Base-by-base conservation (phyloP, 495 filamentous ascomycete genomes). In the Podospora australis region DNA sequence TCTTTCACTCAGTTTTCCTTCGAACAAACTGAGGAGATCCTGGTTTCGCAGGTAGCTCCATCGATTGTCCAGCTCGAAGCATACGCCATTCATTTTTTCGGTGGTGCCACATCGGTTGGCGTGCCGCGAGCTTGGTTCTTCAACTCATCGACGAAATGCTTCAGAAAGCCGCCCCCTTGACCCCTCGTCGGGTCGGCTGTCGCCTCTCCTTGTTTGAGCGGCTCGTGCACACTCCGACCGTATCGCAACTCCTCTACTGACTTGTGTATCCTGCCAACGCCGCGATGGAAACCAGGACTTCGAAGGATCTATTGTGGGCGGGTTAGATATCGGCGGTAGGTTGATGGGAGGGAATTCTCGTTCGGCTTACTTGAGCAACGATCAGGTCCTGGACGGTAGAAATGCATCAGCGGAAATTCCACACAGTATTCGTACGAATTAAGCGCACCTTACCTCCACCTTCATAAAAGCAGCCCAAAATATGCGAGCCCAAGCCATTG, bases 161-260 rank as follows among this genome's bases (percentile, higher is more conserved):
- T 59, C 7, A 71, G 21, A 42, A 71, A 71, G 6, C 39, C 39
- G 6, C 42, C 46, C 2, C 26, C 19, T 13, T 46, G 23, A n/a
- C n/a, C 26, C 30, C 46, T 48, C 4, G 34, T 13, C 38, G 19
- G 22, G 32, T 39, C 2, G 53, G 52, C 62, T 24, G 70, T 70
- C 17, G 70, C 70, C 36, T 73, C 70, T 19, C 70, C 70, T 13
- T 55, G 63, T 10, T 62, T 54, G 8, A 73, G 32, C 22, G 70
- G 69, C 23, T 72, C 70, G 49, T 50, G 59, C 8, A 69, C 69
- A 43, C 71, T 54, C 4, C 69, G 65, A 6, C 67, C 70, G 39
- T 71, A 40, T 30, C 62, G 56, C n/a, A 57, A 29, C 28, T 72
- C 63, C 25, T 72, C 49, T 19, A 73, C 58, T 6, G 54, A 58